Evolutionary conservation across 208 protist species (phyloP).

Genomic region (Trypanosoma melophagium): DNA sequence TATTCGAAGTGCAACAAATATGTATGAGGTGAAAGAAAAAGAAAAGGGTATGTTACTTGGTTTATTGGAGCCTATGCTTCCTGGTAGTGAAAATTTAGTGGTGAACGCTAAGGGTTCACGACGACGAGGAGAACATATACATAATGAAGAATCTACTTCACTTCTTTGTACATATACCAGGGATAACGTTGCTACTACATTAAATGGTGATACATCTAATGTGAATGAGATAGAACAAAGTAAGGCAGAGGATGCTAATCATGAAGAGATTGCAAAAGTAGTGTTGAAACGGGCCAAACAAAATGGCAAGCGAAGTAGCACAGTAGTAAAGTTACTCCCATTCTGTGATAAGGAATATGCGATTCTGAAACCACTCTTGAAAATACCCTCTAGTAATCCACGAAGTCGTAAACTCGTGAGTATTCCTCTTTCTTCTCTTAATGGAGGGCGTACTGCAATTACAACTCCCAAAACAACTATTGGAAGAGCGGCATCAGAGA

Average conservation of each 20-base stretch:
- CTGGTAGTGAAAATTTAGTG: background rate
- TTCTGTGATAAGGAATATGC: constrained; percentile 77
- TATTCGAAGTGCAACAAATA: constrained; percentile 67
- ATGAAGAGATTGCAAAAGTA: constrained; percentile 23
- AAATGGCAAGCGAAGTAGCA: constrained; percentile 53
- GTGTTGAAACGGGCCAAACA: constrained; percentile 32
- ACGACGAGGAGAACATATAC: background rate
- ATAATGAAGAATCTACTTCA: background rate
- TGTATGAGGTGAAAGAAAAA: constrained; percentile 81
- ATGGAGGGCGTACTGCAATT: constrained; percentile 23
- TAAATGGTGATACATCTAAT: background rate
- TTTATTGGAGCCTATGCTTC: constrained; percentile 44
- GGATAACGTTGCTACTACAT: background rate
- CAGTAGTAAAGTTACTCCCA: constrained; percentile 73
- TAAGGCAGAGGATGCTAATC: constrained; percentile 22
- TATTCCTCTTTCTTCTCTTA: constrained; percentile 36
- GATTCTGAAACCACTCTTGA: constrained; percentile 76
- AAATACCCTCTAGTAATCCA: constrained; percentile 69
- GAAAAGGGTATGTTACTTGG: constrained; percentile 43
- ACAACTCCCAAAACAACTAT: constrained; percentile 28
- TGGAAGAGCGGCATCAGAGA: background rate
- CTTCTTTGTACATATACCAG: constrained; percentile 17
- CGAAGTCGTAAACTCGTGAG: constrained; percentile 55
- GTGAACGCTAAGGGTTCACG: background rate
- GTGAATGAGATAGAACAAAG: background rate